Percentiles rank a stretch among this genome's conserved stretches.
phyloP scores from a whole-genome alignment of 768 basidiomycete species.

The Sporobolomyces roseus region DNA sequence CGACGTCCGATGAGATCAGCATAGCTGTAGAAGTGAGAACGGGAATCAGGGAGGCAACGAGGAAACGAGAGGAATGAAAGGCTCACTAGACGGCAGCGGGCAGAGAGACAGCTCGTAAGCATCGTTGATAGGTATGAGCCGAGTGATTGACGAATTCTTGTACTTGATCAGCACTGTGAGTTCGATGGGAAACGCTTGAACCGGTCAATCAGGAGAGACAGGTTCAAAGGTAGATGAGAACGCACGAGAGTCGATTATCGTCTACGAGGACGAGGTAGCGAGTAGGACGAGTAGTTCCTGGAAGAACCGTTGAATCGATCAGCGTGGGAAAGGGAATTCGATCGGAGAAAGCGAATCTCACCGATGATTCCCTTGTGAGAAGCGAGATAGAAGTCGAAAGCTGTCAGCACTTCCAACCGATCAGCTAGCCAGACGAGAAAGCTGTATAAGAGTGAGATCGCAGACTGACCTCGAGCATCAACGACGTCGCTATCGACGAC shows the following conservation, averaged over 20 bases:
- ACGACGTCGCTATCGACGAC: slow-evolving; percentile 15
- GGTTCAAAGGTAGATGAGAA: not conserved
- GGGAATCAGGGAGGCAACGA: not conserved
- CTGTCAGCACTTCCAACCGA: not conserved
- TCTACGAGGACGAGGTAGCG: slow-evolving; percentile 28
- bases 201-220: not conserved
- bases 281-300: slow-evolving; percentile 22
- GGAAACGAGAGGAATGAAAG: not conserved
- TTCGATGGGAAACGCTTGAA: not conserved
- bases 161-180: slow-evolving; percentile 10
- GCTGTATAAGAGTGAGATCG: too few relatives aligned
- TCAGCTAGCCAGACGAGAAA: too few relatives aligned
- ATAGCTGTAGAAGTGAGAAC: slow-evolving; percentile 20
- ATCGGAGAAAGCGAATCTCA: not conserved
- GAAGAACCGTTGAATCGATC: not conserved
- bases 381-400: slow-evolving; percentile 11
- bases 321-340: not conserved
- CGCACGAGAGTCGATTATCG: not conserved
- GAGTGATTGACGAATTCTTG: slow-evolving; percentile 6
- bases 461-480: not conserved
- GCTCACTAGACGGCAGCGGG: slow-evolving; percentile 33
- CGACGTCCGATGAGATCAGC: slow-evolving; percentile 24
- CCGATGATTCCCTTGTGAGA: slow-evolving; percentile 11
- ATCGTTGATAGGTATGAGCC: slow-evolving; percentile 21
- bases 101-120: slow-evolving; percentile 29